phyloP scores from a whole-genome alignment of 352 stramenopile genomes.

The Globisporangium sylvaticum region DNA sequence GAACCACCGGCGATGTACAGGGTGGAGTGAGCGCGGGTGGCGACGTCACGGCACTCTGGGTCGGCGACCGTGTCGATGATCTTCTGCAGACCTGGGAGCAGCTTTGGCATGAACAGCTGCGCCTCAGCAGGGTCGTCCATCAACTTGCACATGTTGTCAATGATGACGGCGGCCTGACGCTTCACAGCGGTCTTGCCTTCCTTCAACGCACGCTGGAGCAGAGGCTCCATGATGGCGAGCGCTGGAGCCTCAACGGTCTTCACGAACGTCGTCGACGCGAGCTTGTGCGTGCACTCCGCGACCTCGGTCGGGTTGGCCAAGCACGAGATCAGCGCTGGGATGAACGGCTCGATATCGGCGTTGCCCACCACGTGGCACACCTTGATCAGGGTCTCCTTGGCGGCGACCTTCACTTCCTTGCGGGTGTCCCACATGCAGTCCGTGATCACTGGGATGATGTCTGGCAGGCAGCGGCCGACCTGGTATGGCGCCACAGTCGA shows the following conservation, averaged over 20 bases:
- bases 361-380: conserved; percentile 97
- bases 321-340: conserved; percentile 94
- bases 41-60: conserved; percentile 96
- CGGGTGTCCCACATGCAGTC: conserved; percentile 99
- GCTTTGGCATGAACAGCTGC: conserved; percentile 96
- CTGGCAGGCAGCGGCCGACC: conserved; percentile 92
- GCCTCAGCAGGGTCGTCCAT: conserved; percentile 97
- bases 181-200: conserved; percentile 96
- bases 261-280: conserved; percentile 98
- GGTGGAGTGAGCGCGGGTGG: conserved; percentile 90
- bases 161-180: conserved; percentile 97
- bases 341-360: conserved; percentile 99
- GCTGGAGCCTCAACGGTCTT: conserved; percentile 96
- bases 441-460: conserved; percentile 97
- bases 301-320: conserved; percentile 97
- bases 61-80: conserved; percentile 95
- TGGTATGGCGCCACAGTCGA: conserved; percentile 92
- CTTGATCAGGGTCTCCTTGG: conserved; percentile 92
- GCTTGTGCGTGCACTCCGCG: conserved; percentile 98
- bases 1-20: conserved; percentile 93
- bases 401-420: conserved; percentile 96
- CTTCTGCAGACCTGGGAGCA: conserved; percentile 95
- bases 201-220: conserved; percentile 94
- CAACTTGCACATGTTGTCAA: conserved; percentile 99
- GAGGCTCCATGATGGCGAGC: conserved; percentile 96